A percentile compares a stretch with the other conserved stretches of the same genome.
phyloP scores from a whole-genome alignment of 345 rosid species.

The Eucalyptus curtisii region DNA sequence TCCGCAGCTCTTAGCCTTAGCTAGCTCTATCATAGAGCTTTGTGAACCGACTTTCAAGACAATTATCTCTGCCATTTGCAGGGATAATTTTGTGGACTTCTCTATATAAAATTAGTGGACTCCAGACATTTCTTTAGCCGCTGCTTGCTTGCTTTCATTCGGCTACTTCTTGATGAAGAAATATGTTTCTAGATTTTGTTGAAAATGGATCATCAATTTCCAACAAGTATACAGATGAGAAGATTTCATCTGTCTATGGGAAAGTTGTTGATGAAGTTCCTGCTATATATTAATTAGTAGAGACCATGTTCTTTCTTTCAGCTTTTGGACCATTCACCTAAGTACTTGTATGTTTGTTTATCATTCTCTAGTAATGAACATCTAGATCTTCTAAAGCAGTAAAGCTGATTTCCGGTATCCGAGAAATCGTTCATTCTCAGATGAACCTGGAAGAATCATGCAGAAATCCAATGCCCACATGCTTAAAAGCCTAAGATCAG shows the following conservation, averaged over 20 bases:
- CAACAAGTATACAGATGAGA: neutral
- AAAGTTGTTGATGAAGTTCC: neutral
- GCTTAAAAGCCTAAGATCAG: neutral
- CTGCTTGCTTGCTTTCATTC: no score
- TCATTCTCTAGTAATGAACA: neutral
- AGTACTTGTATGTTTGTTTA: neutral
- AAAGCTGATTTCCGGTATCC: neutral
- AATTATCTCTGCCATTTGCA: no score
- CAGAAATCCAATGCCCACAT: neutral
- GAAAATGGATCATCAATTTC: no score
- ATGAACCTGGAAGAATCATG: neutral
- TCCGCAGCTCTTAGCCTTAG: no score
- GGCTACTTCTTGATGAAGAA: no score
- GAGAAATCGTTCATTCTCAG: neutral
- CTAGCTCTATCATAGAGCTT: no score
- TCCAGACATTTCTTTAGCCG: no score
- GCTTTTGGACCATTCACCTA: neutral
- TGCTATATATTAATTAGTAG: neutral
- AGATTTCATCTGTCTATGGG: neutral
- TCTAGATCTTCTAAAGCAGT: neutral
- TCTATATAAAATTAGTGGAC: no score
- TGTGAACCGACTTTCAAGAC: no score
- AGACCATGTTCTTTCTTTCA: neutral
- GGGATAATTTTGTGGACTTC: no score
- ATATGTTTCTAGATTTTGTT: no score